Conservation (phyloP, 148 eudicot species). For the Arctostaphylos glauca region DNA sequence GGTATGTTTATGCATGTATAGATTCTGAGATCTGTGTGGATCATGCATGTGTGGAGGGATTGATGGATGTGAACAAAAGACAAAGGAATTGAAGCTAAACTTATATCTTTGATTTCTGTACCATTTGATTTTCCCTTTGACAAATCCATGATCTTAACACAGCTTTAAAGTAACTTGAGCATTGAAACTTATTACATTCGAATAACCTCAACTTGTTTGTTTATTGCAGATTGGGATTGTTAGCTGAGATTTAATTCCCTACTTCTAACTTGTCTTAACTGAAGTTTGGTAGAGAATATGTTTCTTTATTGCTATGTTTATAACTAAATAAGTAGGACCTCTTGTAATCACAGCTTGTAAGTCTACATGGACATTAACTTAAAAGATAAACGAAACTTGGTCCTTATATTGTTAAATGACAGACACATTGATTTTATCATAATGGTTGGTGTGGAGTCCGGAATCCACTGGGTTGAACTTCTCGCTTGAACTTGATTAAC, state of each 20-base stretch:
- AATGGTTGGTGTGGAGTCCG: background rate
- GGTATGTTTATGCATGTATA: too few relatives aligned
- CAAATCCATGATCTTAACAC: background rate
- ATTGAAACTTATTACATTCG: background rate
- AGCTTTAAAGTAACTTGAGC: background rate
- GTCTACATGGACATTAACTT: background rate
- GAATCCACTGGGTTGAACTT: too few relatives aligned
- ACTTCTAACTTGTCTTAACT: background rate
- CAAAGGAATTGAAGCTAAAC: background rate
- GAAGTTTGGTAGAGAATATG: background rate
- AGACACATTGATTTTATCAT: background rate
- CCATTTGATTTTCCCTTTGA: background rate
- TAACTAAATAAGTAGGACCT: background rate
- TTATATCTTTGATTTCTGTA: background rate
- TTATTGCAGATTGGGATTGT: background rate
- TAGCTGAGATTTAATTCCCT: background rate
- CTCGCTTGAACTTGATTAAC: too few relatives aligned
- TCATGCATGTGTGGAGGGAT: background rate
- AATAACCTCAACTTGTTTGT: background rate
- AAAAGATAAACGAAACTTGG: background rate
- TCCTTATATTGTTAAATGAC: background rate
- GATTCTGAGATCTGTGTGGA: too few relatives aligned
- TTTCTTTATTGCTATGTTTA: background rate
- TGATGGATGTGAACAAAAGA: background rate
- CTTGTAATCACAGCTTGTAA: background rate